Conservation (phyloP, 495 filamentous ascomycete species). For the Trichocladium uniseriatum region DNA sequence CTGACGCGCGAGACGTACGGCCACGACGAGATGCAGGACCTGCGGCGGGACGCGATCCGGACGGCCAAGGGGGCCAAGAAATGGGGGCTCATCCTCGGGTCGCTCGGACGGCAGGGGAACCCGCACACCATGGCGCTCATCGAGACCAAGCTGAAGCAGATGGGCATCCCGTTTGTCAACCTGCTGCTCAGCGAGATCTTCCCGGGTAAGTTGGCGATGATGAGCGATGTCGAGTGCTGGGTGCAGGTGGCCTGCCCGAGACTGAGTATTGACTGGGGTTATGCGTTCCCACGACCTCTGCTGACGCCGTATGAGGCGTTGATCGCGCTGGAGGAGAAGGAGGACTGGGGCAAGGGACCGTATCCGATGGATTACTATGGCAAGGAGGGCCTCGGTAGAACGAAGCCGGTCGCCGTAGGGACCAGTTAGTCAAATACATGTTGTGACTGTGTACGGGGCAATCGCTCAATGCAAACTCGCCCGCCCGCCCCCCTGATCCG, state of each 20-base stretch:
- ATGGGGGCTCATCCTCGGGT: conserved; percentile 92
- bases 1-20: conserved; percentile 84
- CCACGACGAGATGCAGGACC: conserved; percentile 76
- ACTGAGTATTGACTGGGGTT: conserved; percentile 96
- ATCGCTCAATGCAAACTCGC: too few species aligned
- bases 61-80: conserved; percentile 65
- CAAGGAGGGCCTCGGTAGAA: conserved; percentile 81
- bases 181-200: conserved; percentile 89
- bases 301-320: conserved; percentile 93
- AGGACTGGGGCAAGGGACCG: conserved; percentile 70
- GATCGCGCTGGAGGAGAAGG: conserved; percentile 66
- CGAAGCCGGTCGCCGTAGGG: conserved; percentile 36
- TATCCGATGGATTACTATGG: conserved; percentile 99
- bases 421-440: not conserved
- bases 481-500: too few species aligned
- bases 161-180: conserved; percentile 69
- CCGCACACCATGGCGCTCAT: conserved; percentile 84
- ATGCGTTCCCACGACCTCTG: conserved; percentile 82
- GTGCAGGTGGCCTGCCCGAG: conserved; percentile 94
- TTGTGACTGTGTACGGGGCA: too few species aligned
- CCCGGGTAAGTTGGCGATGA: conserved; percentile 84
- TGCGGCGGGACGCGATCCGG: conserved; percentile 68
- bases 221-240: conserved; percentile 92
- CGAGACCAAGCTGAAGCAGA: conserved; percentile 57
- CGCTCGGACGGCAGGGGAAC: conserved; percentile 89